Evolutionary conservation across 805 yeast species (phyloP).

Genomic region (Saccharomycopsis sp.): DNA sequence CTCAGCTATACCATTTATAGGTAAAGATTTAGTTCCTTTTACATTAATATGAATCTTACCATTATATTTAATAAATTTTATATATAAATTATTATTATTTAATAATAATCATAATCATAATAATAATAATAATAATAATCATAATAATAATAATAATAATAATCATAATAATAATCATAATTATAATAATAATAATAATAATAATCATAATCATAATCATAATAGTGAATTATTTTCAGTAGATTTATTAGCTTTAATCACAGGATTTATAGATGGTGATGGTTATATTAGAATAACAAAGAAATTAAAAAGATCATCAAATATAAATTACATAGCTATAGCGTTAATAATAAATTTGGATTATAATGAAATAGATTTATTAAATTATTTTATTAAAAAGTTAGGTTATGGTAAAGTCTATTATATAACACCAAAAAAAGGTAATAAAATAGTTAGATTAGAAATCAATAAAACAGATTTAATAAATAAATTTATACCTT

Average conservation of each 20-base stretch:
- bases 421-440: slow-evolving; percentile 1
- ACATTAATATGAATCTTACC: background rate
- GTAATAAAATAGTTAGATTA: slow-evolving; percentile 5
- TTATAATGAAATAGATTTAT: slow-evolving; percentile 2
- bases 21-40: slow-evolving; percentile 2
- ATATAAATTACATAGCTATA: slow-evolving; percentile 3
- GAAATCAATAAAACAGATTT: slow-evolving; percentile 5
- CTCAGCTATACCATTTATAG: slow-evolving; percentile 3
- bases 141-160: too few species aligned
- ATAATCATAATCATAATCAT: background rate
- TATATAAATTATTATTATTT: too few species aligned
- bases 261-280: slow-evolving; percentile 9
- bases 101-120: background rate
- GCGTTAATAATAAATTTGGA: too few species aligned
- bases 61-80: too few species aligned
- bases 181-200: background rate
- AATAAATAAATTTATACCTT: too few species aligned
- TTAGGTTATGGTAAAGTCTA: slow-evolving; percentile 2
- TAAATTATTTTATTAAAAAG: slow-evolving; percentile 1
- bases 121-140: background rate
- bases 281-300: slow-evolving; percentile 7
- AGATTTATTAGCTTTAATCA: slow-evolving; percentile 4
- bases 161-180: background rate
- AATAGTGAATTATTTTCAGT: background rate
- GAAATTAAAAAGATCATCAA: slow-evolving; percentile 1